A percentile compares a stretch with the other conserved stretches of the same genome.
Evolutionary conservation across 202 grass and related monocot species (phyloP).

Genomic region (Dendrocalamus latiflorus): DNA sequence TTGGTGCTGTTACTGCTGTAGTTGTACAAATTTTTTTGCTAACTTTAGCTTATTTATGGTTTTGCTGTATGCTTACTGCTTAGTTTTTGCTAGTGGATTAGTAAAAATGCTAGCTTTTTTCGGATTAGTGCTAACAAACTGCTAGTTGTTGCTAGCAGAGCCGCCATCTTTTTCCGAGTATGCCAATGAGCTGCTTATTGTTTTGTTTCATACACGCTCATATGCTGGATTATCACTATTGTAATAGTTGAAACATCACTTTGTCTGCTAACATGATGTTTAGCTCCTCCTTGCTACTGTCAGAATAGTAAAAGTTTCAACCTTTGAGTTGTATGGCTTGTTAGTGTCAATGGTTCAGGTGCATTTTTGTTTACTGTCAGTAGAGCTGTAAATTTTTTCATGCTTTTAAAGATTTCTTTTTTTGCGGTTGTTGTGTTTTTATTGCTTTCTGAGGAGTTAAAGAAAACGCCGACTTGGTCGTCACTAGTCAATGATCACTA

Average conservation of each 20-base stretch:
- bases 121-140: neutral
- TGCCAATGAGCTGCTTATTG: neutral
- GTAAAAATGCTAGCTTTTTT: slow-evolving; percentile 15
- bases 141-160: neutral
- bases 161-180: neutral
- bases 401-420: neutral
- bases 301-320: neutral
- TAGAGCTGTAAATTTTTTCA: neutral
- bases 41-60: slow-evolving; percentile 24
- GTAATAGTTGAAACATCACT: neutral
- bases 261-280: neutral
- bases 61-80: neutral
- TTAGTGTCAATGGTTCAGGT: neutral
- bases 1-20: slow-evolving; percentile 10
- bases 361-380: neutral
- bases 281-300: neutral
- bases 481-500: neutral
- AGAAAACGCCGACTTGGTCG: neutral
- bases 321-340: neutral
- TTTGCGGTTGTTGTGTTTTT: neutral
- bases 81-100: neutral
- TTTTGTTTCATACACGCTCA: neutral
- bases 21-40: neutral
- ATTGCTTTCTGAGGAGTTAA: neutral
- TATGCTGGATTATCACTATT: slow-evolving; percentile 6